Percentiles rank a stretch among this genome's conserved stretches.
These are phyloP conservation scores for Trichophyton schoenleinii DNA, from an alignment of 2,329 filamentous ascomycete genomes.

Conservation along the genomic window DNA sequence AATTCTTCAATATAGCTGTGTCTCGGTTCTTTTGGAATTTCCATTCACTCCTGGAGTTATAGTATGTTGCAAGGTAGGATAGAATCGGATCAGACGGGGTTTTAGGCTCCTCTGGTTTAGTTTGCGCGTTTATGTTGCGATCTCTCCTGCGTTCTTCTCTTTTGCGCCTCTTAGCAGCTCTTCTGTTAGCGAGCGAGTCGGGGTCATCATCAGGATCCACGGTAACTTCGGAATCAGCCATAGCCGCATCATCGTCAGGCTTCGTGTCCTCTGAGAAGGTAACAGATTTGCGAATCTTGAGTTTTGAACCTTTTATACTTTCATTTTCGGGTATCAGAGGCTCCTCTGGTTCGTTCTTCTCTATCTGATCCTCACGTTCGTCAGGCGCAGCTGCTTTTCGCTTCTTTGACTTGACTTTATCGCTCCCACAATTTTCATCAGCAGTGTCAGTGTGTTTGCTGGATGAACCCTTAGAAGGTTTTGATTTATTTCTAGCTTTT, in stretches of 20 bases:
- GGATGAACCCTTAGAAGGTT: neutral
- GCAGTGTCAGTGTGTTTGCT: neutral
- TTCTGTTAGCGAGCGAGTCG: slow-evolving; percentile 11
- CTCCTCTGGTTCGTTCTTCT: neutral
- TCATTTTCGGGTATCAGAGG: slow-evolving; percentile 5
- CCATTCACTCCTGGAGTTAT: slow-evolving; percentile 59
- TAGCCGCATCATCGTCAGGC: slow-evolving; percentile 36
- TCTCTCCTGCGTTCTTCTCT: slow-evolving; percentile 9
- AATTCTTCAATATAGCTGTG: slow-evolving; percentile 68
- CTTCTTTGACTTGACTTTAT: neutral
- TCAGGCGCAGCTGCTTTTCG: neutral
- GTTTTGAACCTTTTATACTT: slow-evolving; percentile 13
- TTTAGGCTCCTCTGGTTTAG: slow-evolving; percentile 3
- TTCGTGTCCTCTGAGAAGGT: slow-evolving; percentile 55
- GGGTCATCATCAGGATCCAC: slow-evolving; percentile 14
- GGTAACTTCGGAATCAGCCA: neutral
- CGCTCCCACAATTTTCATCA: neutral
- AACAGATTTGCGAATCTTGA: slow-evolving; percentile 43
- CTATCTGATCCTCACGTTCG: neutral
- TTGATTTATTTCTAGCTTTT: neutral
- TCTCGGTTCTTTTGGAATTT: slow-evolving; percentile 96
- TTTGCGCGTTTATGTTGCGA: neutral
- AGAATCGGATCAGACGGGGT: slow-evolving; percentile 43
- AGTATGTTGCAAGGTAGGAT: slow-evolving; percentile 65
- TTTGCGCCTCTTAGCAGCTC: slow-evolving; percentile 14